Evolutionary conservation across 2,329 filamentous ascomycete genomes (phyloP), one percentile per base, ranked within the genome.

Genomic region (Hymenoscyphus albidus): DNA sequence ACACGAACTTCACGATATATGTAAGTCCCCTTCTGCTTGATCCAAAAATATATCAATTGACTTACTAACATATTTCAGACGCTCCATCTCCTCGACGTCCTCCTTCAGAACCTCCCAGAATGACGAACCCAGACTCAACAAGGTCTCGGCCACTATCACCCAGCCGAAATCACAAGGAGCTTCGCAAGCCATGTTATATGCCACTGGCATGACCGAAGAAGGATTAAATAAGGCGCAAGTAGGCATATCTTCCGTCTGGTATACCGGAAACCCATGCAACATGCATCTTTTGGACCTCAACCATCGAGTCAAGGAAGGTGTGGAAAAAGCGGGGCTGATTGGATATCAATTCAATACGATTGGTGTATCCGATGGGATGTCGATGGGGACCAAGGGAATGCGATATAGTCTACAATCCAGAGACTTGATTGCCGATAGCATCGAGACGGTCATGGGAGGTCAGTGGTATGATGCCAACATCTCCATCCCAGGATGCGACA

Each of bases 331-430:
- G 38, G 91, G 92, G 27, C 83, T 99, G 67, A 84, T 96, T 66
- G 92, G 93, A 68, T 96, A 96, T 83, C 93, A 97, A 78, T 99
- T 99, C 86, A 99, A 99, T 83, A 99, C 96, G 66, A 92, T 99
- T 74, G 95, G 95, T 74, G 96, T 99, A 70, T 97, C 92, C 69
- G 95, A 99, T 77, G 95, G 88, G 65, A 99, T 99, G 73, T 97
- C 92, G 73, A 99, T 99, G 95, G 95, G 95, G 61, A 99, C 95
- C 58, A 91, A 89, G 42, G 95, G 96, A 72, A 99, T 99, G 95
- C 86, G 94, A 68, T 98, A 93, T 80, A 95, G 91, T 63, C 83
- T 97, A 61, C 95, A 98, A 81, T 96, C 92, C 71, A 86, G 95
- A 77, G 95, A 99, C 78, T 86, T 99, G 74, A 99, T 99, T 73